Evolutionary conservation across 164 flowering plant genomes (phyloP), one percentile per base, ranked within the genome.

Genomic region (Cinnamomum chago): DNA sequence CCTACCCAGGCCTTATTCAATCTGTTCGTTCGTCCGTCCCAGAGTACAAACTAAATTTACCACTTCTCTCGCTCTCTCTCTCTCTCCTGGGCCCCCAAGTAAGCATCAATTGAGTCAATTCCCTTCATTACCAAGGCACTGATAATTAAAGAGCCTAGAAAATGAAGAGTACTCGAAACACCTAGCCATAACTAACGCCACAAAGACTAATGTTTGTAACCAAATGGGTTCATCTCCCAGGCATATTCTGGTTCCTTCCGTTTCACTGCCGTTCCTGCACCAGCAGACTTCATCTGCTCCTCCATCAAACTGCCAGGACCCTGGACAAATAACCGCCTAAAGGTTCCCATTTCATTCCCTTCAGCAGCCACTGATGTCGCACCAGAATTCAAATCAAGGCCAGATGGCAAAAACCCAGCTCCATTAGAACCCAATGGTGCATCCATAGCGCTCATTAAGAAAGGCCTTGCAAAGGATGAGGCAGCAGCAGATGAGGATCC

Each of bases 191-290:
- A 52, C 62, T 58, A 68, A 66, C 79, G 82, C 92, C 92, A 89
- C 55, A 92, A 90, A 2, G 89, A 84, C 60, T 86, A 88, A 68
- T 82, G 88, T 76, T 83, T 88, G 84, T 78, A 78, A 68, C 73
- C 77, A 24, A 75, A 70, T 11, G 85, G 79, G 78, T 72, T 87
- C 3, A 77, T 30, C 30, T 90, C 96, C 91, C 90, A 89, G 27
- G 92, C 94, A 62, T 84, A 70, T 14, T 93, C 98, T 2, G 95
- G 91, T 79, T 93, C 98, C 83, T 87, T 90, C 69, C 98, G 82
- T 75, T 90, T 95, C 24, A 74, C 72, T 84, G 75, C 83, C 83
- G 68, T 70, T 27, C 84, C 86, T 9, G 90, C 84, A 76, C 91
- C 79, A 2, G 82, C 73, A 9, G 87, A 80, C 68, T 82, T 90